Base-by-base conservation (phyloP, 768 basidiomycete genomes). In the Boletus patriciae region DNA sequence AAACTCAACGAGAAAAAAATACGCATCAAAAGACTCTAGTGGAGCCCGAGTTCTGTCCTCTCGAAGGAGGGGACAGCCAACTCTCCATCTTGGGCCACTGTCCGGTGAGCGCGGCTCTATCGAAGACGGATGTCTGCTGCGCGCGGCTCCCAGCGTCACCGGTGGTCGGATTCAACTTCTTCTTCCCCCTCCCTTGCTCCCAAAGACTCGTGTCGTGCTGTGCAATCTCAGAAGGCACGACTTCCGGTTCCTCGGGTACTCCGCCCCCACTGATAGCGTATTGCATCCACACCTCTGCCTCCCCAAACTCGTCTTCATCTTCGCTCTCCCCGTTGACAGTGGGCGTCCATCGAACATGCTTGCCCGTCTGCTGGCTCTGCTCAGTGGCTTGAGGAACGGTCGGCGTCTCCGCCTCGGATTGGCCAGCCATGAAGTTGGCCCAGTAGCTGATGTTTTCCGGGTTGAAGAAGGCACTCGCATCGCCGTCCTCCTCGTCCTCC, bases 21-120 rank as follows among this genome's bases (percentile, higher is more conserved):
- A 54, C 43, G 40, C 36, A 40, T 71, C 63, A 73, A 60, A 72
- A 63, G 43, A 72, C 63, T 53, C 68, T 54, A 31, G 72, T 45
- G 12, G 70, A 72, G 29, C 70, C 66, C 36, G 72, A 68, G 52
- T 44, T 73, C 51, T 72, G 68, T 4, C 70, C 68, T 36, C 72
- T 58, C 16, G 70, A 50, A 38, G 69, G 60, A 21, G 69, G 63
- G 19, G 70, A 60, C 55, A 70, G 36, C 70, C 70, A 72, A 43
- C 54, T 73, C 63, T 72, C 70, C 72, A 73, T 68, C 65, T 71
- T 73, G 50, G 70, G 72, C 70, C 70, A 70, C 37, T 64, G 70
- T 29, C 66, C 70, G 46, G 65, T 45, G 36, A 63, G 13, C 54
- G 61, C 64, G 57, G 70, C 67, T 63, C 58, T 66, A 62, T 69